Percentiles rank a stretch among this genome's conserved stretches.
These are phyloP conservation scores for Curvularia sp. DNA, from an alignment of 2,329 filamentous ascomycete genomes.

Conservation along the genomic window DNA sequence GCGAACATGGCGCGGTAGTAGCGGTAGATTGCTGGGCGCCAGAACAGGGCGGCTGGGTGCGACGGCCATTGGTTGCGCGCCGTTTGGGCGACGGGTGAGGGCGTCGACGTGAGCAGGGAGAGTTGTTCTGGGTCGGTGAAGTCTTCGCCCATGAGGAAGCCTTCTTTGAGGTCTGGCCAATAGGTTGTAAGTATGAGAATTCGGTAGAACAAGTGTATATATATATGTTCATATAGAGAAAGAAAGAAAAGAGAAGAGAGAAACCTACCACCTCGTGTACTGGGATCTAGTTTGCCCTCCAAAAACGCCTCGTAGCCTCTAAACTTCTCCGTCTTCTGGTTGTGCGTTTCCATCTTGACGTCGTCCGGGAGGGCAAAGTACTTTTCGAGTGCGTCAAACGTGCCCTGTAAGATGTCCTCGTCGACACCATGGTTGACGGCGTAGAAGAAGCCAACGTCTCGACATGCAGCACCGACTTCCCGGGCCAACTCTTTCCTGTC, in stretches of 20 bases:
- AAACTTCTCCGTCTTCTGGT: slow-evolving; percentile 47
- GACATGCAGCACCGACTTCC: slow-evolving; percentile 45
- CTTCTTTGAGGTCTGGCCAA: slow-evolving; percentile 44
- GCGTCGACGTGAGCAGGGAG: slow-evolving; percentile 24
- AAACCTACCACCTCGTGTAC: slow-evolving; percentile 42
- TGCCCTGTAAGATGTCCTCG: slow-evolving; percentile 36
- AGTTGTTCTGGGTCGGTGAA: slow-evolving; percentile 44
- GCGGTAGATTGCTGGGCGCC: slow-evolving; percentile 40
- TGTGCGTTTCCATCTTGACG: slow-evolving; percentile 49
- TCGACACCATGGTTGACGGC: slow-evolving; percentile 44
- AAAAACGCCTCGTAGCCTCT: slow-evolving; percentile 49
- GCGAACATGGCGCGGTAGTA: slow-evolving; percentile 44
- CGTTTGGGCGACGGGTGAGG: slow-evolving; percentile 22
- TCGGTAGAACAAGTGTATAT: background rate
- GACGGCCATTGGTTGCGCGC: slow-evolving; percentile 45
- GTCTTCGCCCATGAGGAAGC: slow-evolving; percentile 48
- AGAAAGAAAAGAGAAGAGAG: background rate
- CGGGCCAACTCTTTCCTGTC: slow-evolving; percentile 37
- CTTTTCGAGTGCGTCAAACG: slow-evolving; percentile 37
- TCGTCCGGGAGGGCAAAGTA: slow-evolving; percentile 45
- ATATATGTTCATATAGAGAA: background rate
- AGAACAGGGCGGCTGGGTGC: slow-evolving; percentile 38
- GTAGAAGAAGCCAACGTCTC: slow-evolving; percentile 47
- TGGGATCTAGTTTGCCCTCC: slow-evolving; percentile 47
- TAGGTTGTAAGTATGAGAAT: background rate